Percentiles rank a stretch among this genome's conserved stretches.
phyloP scores from a whole-genome alignment of 2,329 filamentous ascomycete species.

The Ophiocordyceps camponoti-leonardi region DNA sequence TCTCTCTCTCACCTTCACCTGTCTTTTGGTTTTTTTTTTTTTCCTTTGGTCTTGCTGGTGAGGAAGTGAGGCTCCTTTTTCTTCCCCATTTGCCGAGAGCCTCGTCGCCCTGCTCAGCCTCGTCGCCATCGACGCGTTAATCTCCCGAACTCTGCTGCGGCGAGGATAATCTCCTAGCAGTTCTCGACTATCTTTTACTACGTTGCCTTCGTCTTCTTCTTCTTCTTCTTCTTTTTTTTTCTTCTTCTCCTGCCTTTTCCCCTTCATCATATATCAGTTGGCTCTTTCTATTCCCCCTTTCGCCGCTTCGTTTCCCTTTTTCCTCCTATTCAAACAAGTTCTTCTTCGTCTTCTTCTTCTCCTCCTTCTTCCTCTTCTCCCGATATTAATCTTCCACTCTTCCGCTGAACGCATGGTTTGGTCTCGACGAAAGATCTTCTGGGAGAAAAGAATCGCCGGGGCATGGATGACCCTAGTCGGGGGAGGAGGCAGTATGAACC shows the following conservation, averaged over 20 bases:
- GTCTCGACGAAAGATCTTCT: background rate
- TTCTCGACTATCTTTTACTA: background rate
- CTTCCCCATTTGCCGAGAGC: background rate
- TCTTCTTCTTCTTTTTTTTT: background rate
- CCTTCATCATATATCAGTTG: too few relatives aligned
- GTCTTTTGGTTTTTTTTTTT: too few relatives aligned
- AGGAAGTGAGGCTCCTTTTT: too few relatives aligned
- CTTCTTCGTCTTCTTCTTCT: too few relatives aligned
- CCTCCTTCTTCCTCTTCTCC: too few relatives aligned
- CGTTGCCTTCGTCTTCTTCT: background rate
- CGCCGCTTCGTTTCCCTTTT: background rate
- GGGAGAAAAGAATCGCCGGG: constrained; percentile 13
- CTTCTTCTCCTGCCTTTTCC: background rate
- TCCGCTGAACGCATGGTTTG: background rate
- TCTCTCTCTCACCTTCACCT: background rate
- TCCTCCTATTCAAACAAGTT: too few relatives aligned
- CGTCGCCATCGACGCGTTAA: background rate
- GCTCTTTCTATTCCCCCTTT: too few relatives aligned
- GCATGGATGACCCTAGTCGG: constrained; percentile 66
- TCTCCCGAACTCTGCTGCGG: background rate
- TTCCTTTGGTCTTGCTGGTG: too few relatives aligned
- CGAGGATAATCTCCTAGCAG: background rate
- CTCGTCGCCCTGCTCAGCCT: background rate
- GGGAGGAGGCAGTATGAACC: constrained; percentile 60
- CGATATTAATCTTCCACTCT: background rate